Evolutionary conservation across 192 early-diverging fungal genomes (phyloP).

Genomic region (Coemansia aciculifera): DNA sequence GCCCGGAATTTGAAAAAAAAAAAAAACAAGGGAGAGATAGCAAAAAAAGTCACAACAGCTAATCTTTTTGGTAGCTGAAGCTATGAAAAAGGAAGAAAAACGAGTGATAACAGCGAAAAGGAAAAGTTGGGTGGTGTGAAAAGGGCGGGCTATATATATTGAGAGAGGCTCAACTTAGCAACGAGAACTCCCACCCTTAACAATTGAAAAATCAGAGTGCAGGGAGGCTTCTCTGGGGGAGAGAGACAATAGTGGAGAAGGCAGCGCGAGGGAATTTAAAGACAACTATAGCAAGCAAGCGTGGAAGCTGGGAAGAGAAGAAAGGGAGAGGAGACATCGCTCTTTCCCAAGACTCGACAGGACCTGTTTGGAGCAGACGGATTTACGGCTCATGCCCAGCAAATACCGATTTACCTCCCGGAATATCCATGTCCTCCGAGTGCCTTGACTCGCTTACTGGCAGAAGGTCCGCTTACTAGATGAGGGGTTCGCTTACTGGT

Average conservation of each 20-base stretch:
- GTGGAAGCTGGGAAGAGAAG: background rate
- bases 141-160: too few relatives aligned
- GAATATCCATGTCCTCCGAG: constrained; percentile 5
- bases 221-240: background rate
- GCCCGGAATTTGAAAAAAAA: background rate
- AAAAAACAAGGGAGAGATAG: background rate
- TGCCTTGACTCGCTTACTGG: background rate
- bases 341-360: background rate
- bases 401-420: background rate
- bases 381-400: too few relatives aligned
- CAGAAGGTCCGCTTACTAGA: too few relatives aligned
- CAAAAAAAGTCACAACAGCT: background rate
- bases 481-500: background rate
- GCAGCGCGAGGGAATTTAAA: background rate
- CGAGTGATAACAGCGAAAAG: background rate
- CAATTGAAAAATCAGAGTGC: constrained; percentile 7
- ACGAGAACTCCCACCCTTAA: too few relatives aligned
- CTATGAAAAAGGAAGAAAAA: constrained; percentile 9
- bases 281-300: background rate
- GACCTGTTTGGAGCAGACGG: background rate
- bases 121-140: background rate
- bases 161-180: too few relatives aligned
- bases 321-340: background rate
- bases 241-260: background rate
- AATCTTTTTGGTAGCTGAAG: too few relatives aligned